phyloP scores from a whole-genome alignment of 306 rosid genomes.

The Sicyos edulis region DNA sequence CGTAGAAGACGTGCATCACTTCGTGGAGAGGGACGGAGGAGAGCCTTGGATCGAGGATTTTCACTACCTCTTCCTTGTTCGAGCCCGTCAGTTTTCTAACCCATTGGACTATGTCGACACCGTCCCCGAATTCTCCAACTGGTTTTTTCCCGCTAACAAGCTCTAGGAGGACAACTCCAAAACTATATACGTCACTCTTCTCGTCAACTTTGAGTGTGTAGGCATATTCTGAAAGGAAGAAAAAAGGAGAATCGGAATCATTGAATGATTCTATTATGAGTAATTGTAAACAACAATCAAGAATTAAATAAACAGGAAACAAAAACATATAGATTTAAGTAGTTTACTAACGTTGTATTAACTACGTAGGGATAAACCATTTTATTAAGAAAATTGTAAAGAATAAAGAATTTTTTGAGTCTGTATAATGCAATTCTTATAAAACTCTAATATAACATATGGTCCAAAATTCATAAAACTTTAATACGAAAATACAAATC shows the following conservation, averaged over 20 bases:
- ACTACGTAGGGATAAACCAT: too few species aligned
- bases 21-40: constrained; percentile 84
- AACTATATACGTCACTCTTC: constrained; percentile 22
- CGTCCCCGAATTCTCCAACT: constrained; percentile 17
- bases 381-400: too few species aligned
- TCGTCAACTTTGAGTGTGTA: constrained; percentile 16
- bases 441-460: too few species aligned
- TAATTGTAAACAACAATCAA: too few species aligned
- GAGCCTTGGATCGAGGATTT: constrained; percentile 75
- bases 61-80: constrained; percentile 24
- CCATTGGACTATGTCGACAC: constrained; percentile 79
- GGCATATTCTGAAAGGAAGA: constrained; percentile 14
- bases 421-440: too few species aligned
- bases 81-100: constrained; percentile 46
- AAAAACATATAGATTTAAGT: too few species aligned
- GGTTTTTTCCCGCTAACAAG: constrained; percentile 15
- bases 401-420: too few species aligned
- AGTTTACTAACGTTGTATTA: too few species aligned
- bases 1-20: constrained; percentile 83
- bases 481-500: too few species aligned
- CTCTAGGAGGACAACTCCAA: constrained; percentile 49
- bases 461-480: too few species aligned
- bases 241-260: not conserved
- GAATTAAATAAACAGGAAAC: too few species aligned
- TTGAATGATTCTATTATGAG: not conserved